Evolutionary conservation across 2,329 filamentous ascomycete species (phyloP).

Genomic region (Verticillium isaacii): DNA sequence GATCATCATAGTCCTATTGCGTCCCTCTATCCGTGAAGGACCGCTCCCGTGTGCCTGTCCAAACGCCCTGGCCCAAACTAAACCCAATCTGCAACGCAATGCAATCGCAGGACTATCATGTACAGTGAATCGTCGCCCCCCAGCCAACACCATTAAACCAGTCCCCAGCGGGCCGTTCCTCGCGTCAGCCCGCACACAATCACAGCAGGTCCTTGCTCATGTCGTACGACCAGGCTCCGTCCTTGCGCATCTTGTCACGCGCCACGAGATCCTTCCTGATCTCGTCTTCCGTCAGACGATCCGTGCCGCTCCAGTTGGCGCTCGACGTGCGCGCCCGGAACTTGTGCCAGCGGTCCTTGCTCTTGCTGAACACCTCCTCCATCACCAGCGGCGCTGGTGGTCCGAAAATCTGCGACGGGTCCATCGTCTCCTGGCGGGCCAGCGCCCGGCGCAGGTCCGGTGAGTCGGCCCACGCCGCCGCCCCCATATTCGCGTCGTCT

Average conservation of each 20-base stretch:
- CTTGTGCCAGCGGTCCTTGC: conserved; percentile 77
- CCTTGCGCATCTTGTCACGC: conserved; percentile 71
- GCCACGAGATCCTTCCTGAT: conserved; percentile 75
- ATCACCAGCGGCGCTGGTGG: conserved; percentile 84
- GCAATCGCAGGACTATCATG: background rate
- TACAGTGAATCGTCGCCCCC: background rate
- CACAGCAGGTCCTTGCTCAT: conserved; percentile 43
- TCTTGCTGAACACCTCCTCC: conserved; percentile 93
- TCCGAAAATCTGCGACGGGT: conserved; percentile 83
- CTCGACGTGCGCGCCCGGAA: conserved; percentile 90
- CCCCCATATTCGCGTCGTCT: conserved; percentile 45
- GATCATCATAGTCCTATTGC: background rate
- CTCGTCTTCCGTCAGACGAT: conserved; percentile 82
- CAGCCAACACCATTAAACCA: background rate
- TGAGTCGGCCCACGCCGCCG: conserved; percentile 84
- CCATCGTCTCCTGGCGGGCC: conserved; percentile 75
- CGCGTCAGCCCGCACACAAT: conserved; percentile 1
- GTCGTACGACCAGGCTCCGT: conserved; percentile 81
- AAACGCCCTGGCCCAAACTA: background rate
- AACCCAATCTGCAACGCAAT: background rate
- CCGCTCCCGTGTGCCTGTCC: background rate
- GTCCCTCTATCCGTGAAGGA: background rate
- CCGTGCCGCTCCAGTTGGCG: conserved; percentile 85
- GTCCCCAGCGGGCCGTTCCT: background rate
- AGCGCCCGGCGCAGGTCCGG: conserved; percentile 75